Base-by-base conservation (phyloP, 2,329 filamentous ascomycete species). In the Trichophyton mentagrophytes region DNA sequence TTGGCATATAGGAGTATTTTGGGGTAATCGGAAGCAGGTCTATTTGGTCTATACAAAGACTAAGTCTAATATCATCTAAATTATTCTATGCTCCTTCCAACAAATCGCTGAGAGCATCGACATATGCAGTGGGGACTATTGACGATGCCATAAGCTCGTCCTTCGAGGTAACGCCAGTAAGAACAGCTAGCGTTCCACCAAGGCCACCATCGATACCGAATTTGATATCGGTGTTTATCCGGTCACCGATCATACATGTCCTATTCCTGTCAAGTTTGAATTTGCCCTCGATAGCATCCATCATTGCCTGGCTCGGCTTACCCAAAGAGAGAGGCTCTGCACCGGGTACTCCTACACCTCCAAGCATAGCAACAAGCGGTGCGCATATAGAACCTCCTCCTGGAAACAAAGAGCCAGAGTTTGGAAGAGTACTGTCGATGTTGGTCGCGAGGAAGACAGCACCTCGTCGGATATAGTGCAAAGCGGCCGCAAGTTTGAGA, bases 281-380 rank as follows among this genome's bases (percentile, higher is more conserved):
- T 74, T 95, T 96, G 62, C 92, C 92, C 78, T 97, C 92, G 61
- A 99, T 88, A 2, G 93, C 90, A 73, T 97, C 92, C 92, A 99
- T 96, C 93, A 99, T 99, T 3, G 92, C 92, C 77, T 96, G 90
- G 71, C 90, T 96, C 2, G 93, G 93, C 77, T 99, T 99, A 0
- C 93, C 93, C 46, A 97, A 77, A 2, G 89, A 85, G 36, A 90
- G 75, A 0, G 93, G 92, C 68, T 87, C 80, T 71, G 83, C 76
- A 2, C 80, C 80, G 15, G 56, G 56, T 5, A 33, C 38, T 4
- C 36, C 56, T 42, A 38, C n/a, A 17, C 72, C 3, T 22, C 75
- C 76, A 3, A 82, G 79, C 79, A 89, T 89, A 71, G 87, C 87
- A 60, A 86, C 79, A 62, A 99, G 76, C 1, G 90, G 89, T 27